Percentiles rank a stretch among this genome's conserved stretches.
Evolutionary conservation across 2,329 filamentous ascomycete genomes (phyloP).

Genomic region (Parascedosporium putredinis): DNA sequence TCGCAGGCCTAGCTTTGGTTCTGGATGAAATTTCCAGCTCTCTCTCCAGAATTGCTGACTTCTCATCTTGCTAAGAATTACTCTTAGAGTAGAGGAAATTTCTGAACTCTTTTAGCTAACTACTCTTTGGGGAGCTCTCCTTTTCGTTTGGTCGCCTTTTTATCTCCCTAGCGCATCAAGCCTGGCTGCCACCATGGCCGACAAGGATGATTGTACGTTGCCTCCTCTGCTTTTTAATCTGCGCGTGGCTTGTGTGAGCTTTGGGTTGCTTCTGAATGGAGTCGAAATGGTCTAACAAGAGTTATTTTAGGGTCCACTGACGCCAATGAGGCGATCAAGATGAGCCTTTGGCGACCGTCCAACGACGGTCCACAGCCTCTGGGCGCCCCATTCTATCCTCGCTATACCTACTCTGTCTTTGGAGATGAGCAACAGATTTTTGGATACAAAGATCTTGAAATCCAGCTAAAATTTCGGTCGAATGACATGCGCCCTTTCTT

Average conservation of each 20-base stretch:
- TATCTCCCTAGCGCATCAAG: background rate
- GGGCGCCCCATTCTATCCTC: conserved; percentile 67
- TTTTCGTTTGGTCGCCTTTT: background rate
- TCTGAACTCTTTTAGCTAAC: too few relatives aligned
- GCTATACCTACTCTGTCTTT: conserved; percentile 86
- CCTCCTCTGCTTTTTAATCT: too few relatives aligned
- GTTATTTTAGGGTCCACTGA: conserved; percentile 41
- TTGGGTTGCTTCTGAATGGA: too few relatives aligned
- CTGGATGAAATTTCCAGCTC: too few relatives aligned
- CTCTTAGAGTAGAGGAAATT: too few relatives aligned
- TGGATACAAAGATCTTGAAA: conserved; percentile 72
- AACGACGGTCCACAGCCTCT: conserved; percentile 38
- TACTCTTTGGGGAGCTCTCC: too few relatives aligned
- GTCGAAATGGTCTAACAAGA: background rate
- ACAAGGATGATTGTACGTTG: background rate
- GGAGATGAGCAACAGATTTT: conserved; percentile 88
- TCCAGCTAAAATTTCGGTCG: conserved; percentile 58
- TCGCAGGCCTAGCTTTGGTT: too few relatives aligned
- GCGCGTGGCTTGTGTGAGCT: too few relatives aligned
- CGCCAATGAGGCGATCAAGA: conserved; percentile 51
- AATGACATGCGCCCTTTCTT: conserved; percentile 71
- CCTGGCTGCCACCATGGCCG: background rate
- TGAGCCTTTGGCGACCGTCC: conserved; percentile 46
- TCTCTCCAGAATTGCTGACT: too few relatives aligned
- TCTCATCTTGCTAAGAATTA: too few relatives aligned